Evolutionary conservation across 176 grass and related monocot species (phyloP).

Genomic region (Cymbopogon citratus): DNA sequence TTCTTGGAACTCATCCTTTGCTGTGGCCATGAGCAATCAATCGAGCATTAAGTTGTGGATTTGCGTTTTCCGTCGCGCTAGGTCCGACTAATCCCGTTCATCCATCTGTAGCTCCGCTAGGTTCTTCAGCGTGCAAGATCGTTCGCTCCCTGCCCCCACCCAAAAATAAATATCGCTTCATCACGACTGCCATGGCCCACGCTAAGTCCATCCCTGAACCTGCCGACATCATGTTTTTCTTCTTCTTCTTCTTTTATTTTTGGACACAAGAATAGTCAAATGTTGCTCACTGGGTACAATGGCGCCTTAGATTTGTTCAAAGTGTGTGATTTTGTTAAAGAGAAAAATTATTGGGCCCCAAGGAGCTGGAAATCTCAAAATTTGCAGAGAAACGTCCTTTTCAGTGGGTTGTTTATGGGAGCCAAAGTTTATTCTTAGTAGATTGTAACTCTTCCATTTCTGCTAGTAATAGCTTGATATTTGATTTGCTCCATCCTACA

Average conservation of each 20-base stretch:
- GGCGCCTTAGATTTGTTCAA: constrained; percentile 7
- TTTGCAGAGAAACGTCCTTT: constrained; percentile 3
- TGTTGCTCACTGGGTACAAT: background rate
- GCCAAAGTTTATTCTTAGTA: background rate
- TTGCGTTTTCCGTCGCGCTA: background rate
- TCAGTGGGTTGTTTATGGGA: constrained; percentile 7
- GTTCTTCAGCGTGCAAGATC: background rate
- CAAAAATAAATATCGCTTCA: background rate
- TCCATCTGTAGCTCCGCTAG: background rate
- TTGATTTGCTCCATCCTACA: constrained; percentile 11
- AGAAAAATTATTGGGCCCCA: background rate
- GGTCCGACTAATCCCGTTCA: background rate
- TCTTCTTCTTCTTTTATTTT: background rate
- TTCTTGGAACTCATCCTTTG: background rate
- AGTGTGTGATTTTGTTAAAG: background rate
- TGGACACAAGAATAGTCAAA: background rate
- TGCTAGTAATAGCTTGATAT: background rate
- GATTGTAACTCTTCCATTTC: constrained; percentile 4
- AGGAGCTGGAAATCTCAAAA: constrained; percentile 12
- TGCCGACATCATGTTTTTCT: constrained; percentile 33
- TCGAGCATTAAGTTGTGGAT: background rate
- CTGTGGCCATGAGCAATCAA: background rate
- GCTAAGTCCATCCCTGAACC: background rate
- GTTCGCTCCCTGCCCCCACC: background rate
- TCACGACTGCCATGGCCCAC: background rate